Base-by-base conservation (phyloP, 1,284 basidiomycete genomes). In the Phenoliferia sp. region DNA sequence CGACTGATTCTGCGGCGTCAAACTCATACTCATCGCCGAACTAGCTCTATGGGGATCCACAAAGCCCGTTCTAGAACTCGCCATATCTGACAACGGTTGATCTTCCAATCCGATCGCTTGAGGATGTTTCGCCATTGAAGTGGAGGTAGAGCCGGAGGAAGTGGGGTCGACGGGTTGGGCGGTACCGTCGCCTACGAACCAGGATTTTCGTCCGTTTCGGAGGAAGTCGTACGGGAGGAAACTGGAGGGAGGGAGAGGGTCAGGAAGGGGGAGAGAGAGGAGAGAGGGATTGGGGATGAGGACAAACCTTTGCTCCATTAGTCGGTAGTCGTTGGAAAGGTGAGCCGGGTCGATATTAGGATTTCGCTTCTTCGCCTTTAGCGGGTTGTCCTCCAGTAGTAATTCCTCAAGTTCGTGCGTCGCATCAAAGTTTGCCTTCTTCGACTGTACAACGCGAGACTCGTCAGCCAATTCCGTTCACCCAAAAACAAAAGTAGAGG, bases 391-490 rank as follows among this genome's bases (percentile, higher is more conserved):
- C 80, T 98, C 95, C 15, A 99, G 81, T 39, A 99, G 79, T 50
- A 99, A 82, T 81, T 99, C 95, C 77, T 99, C 95, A 36, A 99
- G 81, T 80, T 99, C 95, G 78, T 98, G 94, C 19, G 95, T 96
- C n/a, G 94, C 94, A 78, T 99, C 95, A 78, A 98, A 99, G 79
- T 99, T 98, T 28, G 95, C 93, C 80, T 95, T 95, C 81, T 97
- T 97, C 29, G 88, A 88, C 92, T 96, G 78, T 31, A 68, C n/a
- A 29, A 33, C 48, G 29, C 31, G 39, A 5, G 39, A 32, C 16
- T 17, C 19, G 17, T 50, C 44, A 59, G 12, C 34, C n/a, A n/a
- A 44, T 44, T 32, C 56, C 22, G 59, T 16, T 56, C 39, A 29
- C 10, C 22, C 2, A 39, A 28, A 5, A 64, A 22, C 22, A 57